Evolutionary conservation across 805 yeast genomes (phyloP).

Genomic region (Ogataea kodamae): DNA sequence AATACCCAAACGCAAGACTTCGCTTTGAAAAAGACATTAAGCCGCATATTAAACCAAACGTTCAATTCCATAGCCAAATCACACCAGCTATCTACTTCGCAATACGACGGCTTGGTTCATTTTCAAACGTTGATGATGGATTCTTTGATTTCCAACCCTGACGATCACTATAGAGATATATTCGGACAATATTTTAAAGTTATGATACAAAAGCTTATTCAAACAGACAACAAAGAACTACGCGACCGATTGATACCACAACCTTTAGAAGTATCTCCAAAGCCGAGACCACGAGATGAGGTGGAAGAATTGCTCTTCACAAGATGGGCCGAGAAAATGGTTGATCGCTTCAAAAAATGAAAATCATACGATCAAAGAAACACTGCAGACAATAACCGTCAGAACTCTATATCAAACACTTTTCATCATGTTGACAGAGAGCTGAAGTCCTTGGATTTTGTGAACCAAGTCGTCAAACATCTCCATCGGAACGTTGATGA

Average conservation of each 20-base stretch:
- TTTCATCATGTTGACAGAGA: conserved; percentile 11
- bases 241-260: conserved; percentile 30
- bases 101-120: conserved; percentile 42
- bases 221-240: conserved; percentile 25
- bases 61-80: conserved; percentile 43
- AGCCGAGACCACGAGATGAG: conserved; percentile 26
- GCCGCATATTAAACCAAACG: conserved; percentile 39
- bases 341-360: conserved; percentile 16
- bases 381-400: no score
- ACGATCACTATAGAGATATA: conserved; percentile 28
- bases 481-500: conserved; percentile 3
- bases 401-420: conserved; percentile 5
- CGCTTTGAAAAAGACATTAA: conserved; percentile 28
- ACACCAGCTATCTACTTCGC: conserved; percentile 51
- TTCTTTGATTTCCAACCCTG: conserved; percentile 25
- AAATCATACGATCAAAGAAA: background rate
- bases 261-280: conserved; percentile 25
- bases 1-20: conserved; percentile 5
- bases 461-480: conserved; percentile 12
- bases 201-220: conserved; percentile 31
- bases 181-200: conserved; percentile 32
- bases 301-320: conserved; percentile 44
- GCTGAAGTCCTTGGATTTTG: conserved; percentile 14
- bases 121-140: conserved; percentile 37
- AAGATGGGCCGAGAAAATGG: conserved; percentile 46